These are phyloP conservation scores for Phytophthora quininea DNA, from an alignment of 352 stramenopile genomes.

Conservation along the genomic window DNA sequence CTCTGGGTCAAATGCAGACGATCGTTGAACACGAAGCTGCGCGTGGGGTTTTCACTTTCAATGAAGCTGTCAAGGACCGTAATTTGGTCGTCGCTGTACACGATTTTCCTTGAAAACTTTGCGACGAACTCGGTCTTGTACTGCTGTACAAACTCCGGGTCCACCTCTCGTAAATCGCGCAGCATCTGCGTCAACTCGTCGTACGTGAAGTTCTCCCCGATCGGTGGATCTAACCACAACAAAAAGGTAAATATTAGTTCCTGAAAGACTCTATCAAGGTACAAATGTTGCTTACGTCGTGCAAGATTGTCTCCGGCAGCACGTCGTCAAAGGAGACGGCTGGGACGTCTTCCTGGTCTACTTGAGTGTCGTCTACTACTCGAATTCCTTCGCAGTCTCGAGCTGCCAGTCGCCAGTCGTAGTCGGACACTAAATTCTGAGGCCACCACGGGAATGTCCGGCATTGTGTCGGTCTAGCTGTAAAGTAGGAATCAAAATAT, in stretches of 20 bases:
- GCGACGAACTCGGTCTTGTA: constrained; percentile 65
- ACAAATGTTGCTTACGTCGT: constrained; percentile 52
- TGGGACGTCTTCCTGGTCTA: constrained; percentile 1
- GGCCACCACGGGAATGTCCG: constrained; percentile 86
- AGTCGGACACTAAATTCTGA: constrained; percentile 76
- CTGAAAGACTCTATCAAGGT: neutral
- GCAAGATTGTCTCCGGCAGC: constrained; percentile 61
- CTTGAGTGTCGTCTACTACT: neutral
- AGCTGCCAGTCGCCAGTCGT: constrained; percentile 77
- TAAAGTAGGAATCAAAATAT: neutral
- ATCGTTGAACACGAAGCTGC: constrained; percentile 79
- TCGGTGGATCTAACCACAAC: constrained; percentile 59
- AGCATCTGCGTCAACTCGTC: constrained; percentile 67
- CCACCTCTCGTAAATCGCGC: constrained; percentile 57
- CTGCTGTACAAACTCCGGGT: constrained; percentile 53
- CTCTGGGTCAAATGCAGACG: constrained; percentile 76
- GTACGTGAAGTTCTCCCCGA: constrained; percentile 83
- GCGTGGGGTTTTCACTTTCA: constrained; percentile 40
- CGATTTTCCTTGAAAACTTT: constrained; percentile 60
- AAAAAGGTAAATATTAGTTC: neutral
- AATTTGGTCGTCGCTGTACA: constrained; percentile 58
- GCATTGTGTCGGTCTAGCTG: constrained; percentile 78
- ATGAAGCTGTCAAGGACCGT: constrained; percentile 72
- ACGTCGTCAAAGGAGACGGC: constrained; percentile 56
- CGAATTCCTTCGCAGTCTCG: constrained; percentile 70